Base-by-base conservation (phyloP, 2,329 filamentous ascomycete genomes). In the Cryphonectria nitschkei region DNA sequence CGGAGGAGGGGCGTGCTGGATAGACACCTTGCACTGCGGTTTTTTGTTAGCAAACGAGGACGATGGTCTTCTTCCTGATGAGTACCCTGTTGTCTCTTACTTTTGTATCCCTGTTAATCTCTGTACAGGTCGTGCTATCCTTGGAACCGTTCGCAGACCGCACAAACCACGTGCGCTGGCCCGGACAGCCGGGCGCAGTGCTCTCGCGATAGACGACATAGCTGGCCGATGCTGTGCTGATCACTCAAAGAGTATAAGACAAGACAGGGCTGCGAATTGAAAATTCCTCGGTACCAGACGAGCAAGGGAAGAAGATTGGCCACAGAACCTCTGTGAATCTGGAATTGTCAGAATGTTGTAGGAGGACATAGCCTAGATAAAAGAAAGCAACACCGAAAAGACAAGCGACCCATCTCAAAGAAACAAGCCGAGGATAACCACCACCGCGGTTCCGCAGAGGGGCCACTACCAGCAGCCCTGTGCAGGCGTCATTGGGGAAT, bases 1-100 rank as follows among this genome's bases (percentile, higher is more conserved):
- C 84, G 86, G 75, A 86, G 86, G 73, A 83, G 80, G 61, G 85
- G 75, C 0, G 90, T 92, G 65, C 86, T 86, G 52, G 90, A 92
- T 70, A 94, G 86, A 29, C 85, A 78, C 75, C 89, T 87, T 71
- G 79, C 74, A 74, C 82, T 81, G 68, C 29, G 66, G 34, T 34
- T 66, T 70, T 34, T 46, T 11, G 37, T 39, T 11, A 34, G 34
- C 37, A 13, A 39, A 58, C 63, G 52, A 70, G 52, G 14, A 52
- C 22, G 61, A 3, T 39, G 34, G 69, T 65, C 26, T 67, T 69
- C 46, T 50, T 56, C 9, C 58, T n/a, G 19, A 6, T 37, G 32
- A 7, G 26, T 8, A 8, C 43, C 4, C 32, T 22, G 26, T n/a
- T 26, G 34, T 54, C 26, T 76, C 78, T 76, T 78, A 80, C 80